These are phyloP conservation scores for Bacterosira constricta DNA, from an alignment of 108 stramenopile species.

Conservation along the genomic window DNA sequence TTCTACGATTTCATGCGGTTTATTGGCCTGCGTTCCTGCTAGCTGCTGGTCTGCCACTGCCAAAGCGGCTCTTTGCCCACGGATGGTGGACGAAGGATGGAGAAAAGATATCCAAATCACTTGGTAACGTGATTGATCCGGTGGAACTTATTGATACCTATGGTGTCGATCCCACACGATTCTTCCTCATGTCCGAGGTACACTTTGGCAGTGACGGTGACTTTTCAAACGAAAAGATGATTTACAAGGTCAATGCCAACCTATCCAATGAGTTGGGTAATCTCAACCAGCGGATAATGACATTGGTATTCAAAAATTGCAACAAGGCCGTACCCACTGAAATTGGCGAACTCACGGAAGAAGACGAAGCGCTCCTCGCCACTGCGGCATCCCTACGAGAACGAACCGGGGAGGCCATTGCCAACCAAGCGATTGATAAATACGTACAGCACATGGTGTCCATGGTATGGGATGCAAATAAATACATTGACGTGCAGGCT, in stretches of 20 bases:
- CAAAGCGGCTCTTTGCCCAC: conserved; percentile 93
- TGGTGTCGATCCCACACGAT: conserved; percentile 92
- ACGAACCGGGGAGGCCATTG: conserved; percentile 53
- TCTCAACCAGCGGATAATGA: conserved; percentile 86
- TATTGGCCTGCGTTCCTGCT: conserved; percentile 99
- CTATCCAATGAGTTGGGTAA: conserved; percentile 95
- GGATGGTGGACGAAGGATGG: conserved; percentile 99
- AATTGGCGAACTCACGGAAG: conserved; percentile 53
- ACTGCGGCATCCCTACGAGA: conserved; percentile 59
- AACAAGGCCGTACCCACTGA: conserved; percentile 62
- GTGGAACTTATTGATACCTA: conserved; percentile 85
- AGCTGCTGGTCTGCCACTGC: conserved; percentile 93
- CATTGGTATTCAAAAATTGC: conserved; percentile 92
- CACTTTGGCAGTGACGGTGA: conserved; percentile 93
- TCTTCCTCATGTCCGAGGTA: conserved; percentile 92
- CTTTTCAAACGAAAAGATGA: conserved; percentile 87
- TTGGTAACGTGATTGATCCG: conserved; percentile 96
- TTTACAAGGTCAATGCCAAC: conserved; percentile 84
- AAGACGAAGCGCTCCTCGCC: conserved; percentile 73
- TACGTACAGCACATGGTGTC: conserved; percentile 79
- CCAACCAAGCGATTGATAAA: conserved; percentile 80
- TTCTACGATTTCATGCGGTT: conserved; percentile 96
- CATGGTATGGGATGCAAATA: conserved; percentile 90
- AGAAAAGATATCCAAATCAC: conserved; percentile 93
- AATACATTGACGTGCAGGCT: conserved; percentile 88